phyloP scores from a whole-genome alignment of 1,139 yeast species.

The Protomyces pachydermus region DNA sequence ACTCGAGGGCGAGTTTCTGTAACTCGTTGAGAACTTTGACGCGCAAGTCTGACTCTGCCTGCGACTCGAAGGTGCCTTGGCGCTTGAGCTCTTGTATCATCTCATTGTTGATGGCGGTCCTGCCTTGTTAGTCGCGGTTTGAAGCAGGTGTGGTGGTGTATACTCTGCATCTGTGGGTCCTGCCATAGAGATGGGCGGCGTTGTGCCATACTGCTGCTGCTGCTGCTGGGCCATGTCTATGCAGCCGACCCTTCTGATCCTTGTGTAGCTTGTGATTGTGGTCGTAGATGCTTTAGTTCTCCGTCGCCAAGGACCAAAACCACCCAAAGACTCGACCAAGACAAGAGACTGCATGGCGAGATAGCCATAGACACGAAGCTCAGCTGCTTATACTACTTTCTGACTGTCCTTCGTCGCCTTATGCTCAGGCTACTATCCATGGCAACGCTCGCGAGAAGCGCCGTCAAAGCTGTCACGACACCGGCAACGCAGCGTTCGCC shows the following conservation, averaged over 20 bases:
- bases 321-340: not conserved
- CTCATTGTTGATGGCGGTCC: slow-evolving; percentile 60
- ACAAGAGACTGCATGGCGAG: not conserved
- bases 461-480: not conserved
- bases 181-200: slow-evolving; percentile 78
- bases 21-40: slow-evolving; percentile 64
- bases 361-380: not conserved
- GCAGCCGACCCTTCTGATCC: not conserved
- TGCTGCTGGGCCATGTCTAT: slow-evolving; percentile 8
- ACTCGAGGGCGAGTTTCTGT: slow-evolving; percentile 69
- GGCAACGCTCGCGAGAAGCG: not conserved
- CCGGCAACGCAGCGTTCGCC: not conserved
- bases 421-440: not conserved
- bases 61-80: slow-evolving; percentile 82
- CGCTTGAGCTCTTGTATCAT: slow-evolving; percentile 71
- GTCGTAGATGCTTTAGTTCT: not conserved
- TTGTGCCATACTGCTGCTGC: slow-evolving; percentile 59
- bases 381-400: not conserved
- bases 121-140: not conserved
- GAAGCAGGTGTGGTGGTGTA: not conserved
- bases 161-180: slow-evolving; percentile 76
- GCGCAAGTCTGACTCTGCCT: slow-evolving; percentile 49
- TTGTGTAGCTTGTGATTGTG: not conserved
- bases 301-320: not conserved
- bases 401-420: not conserved